Base-by-base conservation (phyloP, 805 yeast genomes). In the Komagataella ulmi region DNA sequence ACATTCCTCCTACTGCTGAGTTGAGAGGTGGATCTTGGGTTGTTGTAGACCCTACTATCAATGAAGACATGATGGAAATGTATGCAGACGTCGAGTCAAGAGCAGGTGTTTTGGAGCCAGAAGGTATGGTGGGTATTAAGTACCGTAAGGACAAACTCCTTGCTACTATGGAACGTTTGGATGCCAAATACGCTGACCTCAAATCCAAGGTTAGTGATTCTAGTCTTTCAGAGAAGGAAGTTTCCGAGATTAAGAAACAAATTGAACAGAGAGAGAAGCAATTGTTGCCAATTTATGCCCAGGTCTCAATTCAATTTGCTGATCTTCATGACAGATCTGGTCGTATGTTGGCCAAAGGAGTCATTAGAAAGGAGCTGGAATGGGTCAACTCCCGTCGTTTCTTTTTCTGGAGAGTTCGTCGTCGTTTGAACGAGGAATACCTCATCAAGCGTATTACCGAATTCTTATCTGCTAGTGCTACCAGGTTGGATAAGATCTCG, bases 21-120 rank as follows among this genome's bases (percentile, higher is more conserved):
- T 78, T 93, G 59, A 86, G 99, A 79, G 99, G 99, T 75, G 99
- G 99, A 67, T 91, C 99, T 23, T 93, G 99, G 99, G 99, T 95
- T 52, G 99, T 93, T 59, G 97, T 93, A 65, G 99, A 93, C 70
- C 97, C 99, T 57, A 88, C 97, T 50, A 93, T 93, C 73, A 93
- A 95, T 69, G 70, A 85, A 48, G 97, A 90, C 56, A 88, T 88
- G 87, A 95, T 93, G 97, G 99, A 93, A 73, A 91, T 93, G 97
- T 93, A 91, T 62, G 98, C 98, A 19, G 99, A 95, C 68, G 84
- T 80, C 50, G 93, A 93, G 51, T 78, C 98, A 8, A 81, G 99
- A 67, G 99, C 89, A 45, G 98, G 99, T 81, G 97, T 93, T 54
- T 76, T 95, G 65, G 99, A 93, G 72, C 98, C 99, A 50, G 97